Base-by-base conservation (phyloP, 2,329 filamentous ascomycete genomes). In the Leptodontidium sp. region DNA sequence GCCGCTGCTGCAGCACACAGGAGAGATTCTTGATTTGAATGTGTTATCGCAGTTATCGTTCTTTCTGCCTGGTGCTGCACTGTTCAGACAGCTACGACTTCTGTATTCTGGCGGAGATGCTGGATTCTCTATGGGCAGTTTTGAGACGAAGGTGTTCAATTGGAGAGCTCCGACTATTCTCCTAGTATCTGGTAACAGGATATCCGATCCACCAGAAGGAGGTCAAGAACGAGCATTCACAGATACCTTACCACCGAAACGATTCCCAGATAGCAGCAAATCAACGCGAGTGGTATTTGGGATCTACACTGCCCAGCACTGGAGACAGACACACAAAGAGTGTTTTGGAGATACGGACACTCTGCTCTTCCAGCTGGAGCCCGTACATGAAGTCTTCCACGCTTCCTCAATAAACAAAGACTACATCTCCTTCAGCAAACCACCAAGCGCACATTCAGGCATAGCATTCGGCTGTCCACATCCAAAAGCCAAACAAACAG, bases 121-220 rank as follows among this genome's bases (percentile, higher is more conserved):
- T 14, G 91, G 91, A 5, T 94, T 93, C 79, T 92, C 90, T 24
- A 91, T 93, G 87, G 90, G 91, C 26, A 90, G 89, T 66, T 93
- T 93, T 71, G 90, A 93, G 76, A 86, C 89, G 24, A 90, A 89
- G 73, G 89, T 93, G 2, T 91, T 93, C 80, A 91, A 93, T 77
- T 94, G 91, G 91, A 84, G 87, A 52, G 91, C 91, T 0, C 91
- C 91, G 0, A 93, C 91, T 0, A 86, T 94, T 21, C 82, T 94
- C 12, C 84, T 94, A 1, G 88, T 93, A 1, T 87, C 87, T 24
- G 91, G 91, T 24, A 87, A 85, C 4, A 84, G 90, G 6, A 82
- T 93, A 7, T 78, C 82, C 1, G 81, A 86, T 24, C 76, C 79
- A 50, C 81, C 84, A 1, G 78, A 80, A 14, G 81, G 84, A 15